phyloP scores from a whole-genome alignment of 2,329 filamentous ascomycete species.

The Colletotrichum filicis region DNA sequence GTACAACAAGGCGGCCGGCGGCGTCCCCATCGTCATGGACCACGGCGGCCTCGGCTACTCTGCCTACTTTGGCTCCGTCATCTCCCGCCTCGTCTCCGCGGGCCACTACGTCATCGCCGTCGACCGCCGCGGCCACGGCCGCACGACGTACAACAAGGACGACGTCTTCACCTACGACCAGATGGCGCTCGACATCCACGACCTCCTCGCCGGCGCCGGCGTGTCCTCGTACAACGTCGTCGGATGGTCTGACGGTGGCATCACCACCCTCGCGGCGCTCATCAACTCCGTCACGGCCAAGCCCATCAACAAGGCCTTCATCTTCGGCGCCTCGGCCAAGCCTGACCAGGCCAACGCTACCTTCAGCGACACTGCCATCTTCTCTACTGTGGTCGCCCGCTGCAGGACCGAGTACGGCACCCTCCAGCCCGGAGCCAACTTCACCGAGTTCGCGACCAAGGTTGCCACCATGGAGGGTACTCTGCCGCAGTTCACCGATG shows the following conservation, averaged over 20 bases:
- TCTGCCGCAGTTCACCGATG: slow-evolving; percentile 46
- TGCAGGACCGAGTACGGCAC: slow-evolving; percentile 48
- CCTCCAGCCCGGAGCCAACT: slow-evolving; percentile 49
- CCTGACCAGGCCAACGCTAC: slow-evolving; percentile 48
- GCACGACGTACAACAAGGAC: slow-evolving; percentile 47
- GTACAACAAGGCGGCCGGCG: slow-evolving; percentile 49
- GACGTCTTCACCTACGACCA: slow-evolving; percentile 52
- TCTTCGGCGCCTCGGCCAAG: slow-evolving; percentile 49
- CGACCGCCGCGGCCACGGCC: slow-evolving; percentile 54
- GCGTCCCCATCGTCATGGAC: slow-evolving; percentile 49
- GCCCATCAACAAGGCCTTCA: slow-evolving; percentile 51
- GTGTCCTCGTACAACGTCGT: slow-evolving; percentile 47
- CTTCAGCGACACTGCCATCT: slow-evolving; percentile 41
- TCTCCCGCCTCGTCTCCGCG: slow-evolving; percentile 44
- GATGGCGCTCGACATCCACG: slow-evolving; percentile 49
- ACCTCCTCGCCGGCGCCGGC: slow-evolving; percentile 43
- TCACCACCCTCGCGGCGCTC: slow-evolving; percentile 49
- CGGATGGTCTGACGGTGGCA: slow-evolving; percentile 55
- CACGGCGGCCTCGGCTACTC: slow-evolving; percentile 55
- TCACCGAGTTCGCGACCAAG: slow-evolving; percentile 49
- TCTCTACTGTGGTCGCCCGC: slow-evolving; percentile 44
- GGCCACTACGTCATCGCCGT: slow-evolving; percentile 52
- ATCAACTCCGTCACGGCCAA: slow-evolving; percentile 43
- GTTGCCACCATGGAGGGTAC: slow-evolving; percentile 49
- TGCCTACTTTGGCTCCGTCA: slow-evolving; percentile 52